Conservation (phyloP, 148 eudicot species). For the Linanthus parryae region DNA sequence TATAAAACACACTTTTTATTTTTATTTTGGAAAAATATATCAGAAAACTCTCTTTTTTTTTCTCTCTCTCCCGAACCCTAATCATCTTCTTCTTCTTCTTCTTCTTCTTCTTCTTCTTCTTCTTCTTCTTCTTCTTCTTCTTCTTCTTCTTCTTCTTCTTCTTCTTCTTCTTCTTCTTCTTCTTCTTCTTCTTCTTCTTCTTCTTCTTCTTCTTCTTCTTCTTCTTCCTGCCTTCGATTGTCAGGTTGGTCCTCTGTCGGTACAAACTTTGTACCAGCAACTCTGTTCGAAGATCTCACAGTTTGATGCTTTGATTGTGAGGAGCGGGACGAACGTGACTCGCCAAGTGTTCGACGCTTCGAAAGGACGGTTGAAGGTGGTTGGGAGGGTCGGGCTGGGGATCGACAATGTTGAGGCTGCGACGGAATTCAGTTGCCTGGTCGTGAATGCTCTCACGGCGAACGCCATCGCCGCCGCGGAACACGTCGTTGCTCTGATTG, state of each 20-base stretch:
- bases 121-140: too few relatives aligned
- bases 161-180: too few relatives aligned
- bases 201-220: conserved; percentile 4
- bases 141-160: too few relatives aligned
- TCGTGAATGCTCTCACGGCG: conserved; percentile 88
- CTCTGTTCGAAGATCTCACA: conserved; percentile 42
- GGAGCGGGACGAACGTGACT: conserved; percentile 86
- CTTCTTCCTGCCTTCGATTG: conserved; percentile 1
- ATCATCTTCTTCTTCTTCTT: too few relatives aligned
- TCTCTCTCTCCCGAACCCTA: too few relatives aligned
- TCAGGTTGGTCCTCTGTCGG: neutral
- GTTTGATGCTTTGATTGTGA: conserved; percentile 70
- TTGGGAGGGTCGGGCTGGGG: conserved; percentile 91
- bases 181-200: conserved; percentile 9
- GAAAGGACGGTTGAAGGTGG: conserved; percentile 65
- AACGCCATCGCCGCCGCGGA: conserved; percentile 93
- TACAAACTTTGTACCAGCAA: conserved; percentile 38
- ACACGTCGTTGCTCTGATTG: conserved; percentile 79
- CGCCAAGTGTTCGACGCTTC: conserved; percentile 67
- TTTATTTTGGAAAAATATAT: too few relatives aligned
- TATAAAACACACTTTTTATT: too few relatives aligned
- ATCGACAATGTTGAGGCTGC: conserved; percentile 96
- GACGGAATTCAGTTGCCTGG: conserved; percentile 73
- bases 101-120: too few relatives aligned
- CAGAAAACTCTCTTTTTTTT: too few relatives aligned